Evolutionary conservation across 805 yeast species (phyloP).

Genomic region (Yarrowia sp.): DNA sequence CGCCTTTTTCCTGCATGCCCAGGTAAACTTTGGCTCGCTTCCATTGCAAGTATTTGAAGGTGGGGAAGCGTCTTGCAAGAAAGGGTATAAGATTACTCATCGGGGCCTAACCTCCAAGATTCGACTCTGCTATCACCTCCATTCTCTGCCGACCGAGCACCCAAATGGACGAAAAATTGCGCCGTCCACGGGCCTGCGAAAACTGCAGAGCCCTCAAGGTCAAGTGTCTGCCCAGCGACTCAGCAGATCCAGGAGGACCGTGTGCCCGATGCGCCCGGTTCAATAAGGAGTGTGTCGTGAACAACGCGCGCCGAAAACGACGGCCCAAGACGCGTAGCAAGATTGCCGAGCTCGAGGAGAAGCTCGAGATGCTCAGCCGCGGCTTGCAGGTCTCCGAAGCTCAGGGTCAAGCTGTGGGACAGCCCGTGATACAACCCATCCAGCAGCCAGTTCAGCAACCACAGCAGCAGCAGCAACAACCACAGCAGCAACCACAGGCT

Average conservation of each 20-base stretch:
- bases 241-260: slow-evolving; percentile 63
- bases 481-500: background rate
- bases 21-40: slow-evolving; percentile 32
- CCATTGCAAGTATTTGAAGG: slow-evolving; percentile 13
- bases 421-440: background rate
- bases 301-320: slow-evolving; percentile 65
- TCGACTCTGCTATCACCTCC: no score
- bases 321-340: slow-evolving; percentile 50
- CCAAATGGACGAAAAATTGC: slow-evolving; percentile 23
- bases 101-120: background rate
- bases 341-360: slow-evolving; percentile 40
- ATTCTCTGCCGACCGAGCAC: background rate
- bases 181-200: slow-evolving; percentile 49
- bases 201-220: slow-evolving; percentile 82
- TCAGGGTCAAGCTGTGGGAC: background rate
- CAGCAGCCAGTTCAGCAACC: background rate
- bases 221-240: slow-evolving; percentile 77
- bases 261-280: slow-evolving; percentile 78
- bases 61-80: slow-evolving; percentile 1
- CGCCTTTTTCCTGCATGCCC: slow-evolving; percentile 19
- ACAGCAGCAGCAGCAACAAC: background rate
- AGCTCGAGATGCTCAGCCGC: slow-evolving; percentile 28
- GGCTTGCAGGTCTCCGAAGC: slow-evolving; percentile 11
- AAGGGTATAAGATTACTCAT: slow-evolving; percentile 36
- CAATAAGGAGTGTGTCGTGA: slow-evolving; percentile 69